Conservation (phyloP, 75 land plant genomes). For the Ceratopteris richardii region DNA sequence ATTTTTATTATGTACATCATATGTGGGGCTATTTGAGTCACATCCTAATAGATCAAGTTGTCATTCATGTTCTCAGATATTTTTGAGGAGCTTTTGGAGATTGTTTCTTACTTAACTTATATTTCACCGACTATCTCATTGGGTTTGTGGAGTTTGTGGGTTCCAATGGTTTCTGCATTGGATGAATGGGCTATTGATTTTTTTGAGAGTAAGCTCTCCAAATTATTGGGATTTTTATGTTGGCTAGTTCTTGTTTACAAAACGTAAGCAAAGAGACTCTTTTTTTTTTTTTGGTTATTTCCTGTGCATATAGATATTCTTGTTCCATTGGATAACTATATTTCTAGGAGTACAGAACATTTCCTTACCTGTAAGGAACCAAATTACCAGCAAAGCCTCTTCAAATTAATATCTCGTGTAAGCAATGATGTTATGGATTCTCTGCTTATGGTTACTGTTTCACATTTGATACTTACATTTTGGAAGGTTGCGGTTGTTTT, state of each 20-base stretch:
- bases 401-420: constrained; percentile 73
- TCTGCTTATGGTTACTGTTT: not conserved
- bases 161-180: constrained; percentile 83
- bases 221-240: not conserved
- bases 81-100: constrained; percentile 97
- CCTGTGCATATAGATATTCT: constrained; percentile 56
- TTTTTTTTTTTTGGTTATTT: no score
- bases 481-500: not conserved
- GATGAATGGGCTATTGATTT: constrained; percentile 96
- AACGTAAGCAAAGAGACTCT: no score
- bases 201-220: constrained; percentile 67
- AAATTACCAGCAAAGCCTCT: constrained; percentile 93
- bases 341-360: constrained; percentile 90
- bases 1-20: not conserved
- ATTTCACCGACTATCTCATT: constrained; percentile 83
- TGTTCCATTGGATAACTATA: constrained; percentile 95
- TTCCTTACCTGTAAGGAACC: constrained; percentile 93
- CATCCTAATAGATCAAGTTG: no score
- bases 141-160: constrained; percentile 99
- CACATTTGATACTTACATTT: not conserved
- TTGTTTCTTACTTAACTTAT: constrained; percentile 96
- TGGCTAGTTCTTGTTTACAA: not conserved
- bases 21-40: not conserved
- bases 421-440: no score
- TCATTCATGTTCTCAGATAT: constrained; percentile 85